Conservation (phyloP, 2,329 filamentous ascomycete genomes). For the Ciborinia camelliae region DNA sequence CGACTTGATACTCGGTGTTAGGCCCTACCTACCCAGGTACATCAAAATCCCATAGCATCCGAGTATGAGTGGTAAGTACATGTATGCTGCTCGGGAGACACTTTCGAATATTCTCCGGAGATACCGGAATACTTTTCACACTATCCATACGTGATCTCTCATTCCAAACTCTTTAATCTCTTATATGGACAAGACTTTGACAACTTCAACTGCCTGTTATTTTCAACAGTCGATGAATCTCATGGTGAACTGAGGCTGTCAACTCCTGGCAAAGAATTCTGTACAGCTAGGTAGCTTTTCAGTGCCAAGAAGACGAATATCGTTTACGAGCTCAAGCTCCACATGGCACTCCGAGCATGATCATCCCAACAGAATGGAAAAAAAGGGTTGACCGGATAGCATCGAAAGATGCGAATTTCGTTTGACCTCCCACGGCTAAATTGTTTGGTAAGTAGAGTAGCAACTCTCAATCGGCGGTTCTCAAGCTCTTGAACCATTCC, state of each 20-base stretch:
- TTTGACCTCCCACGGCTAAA: not conserved
- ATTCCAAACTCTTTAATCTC: not conserved
- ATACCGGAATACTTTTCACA: not conserved
- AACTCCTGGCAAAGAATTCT: not conserved
- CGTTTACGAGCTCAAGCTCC: conserved; percentile 1
- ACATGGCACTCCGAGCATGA: conserved; percentile 7
- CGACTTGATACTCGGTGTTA: not conserved
- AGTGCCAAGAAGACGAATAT: not conserved
- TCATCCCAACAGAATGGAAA: not conserved
- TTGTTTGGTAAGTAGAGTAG: not conserved
- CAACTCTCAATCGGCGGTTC: not conserved
- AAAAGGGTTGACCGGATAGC: not conserved
- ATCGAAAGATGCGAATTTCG: not conserved
- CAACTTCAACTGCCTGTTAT: not conserved
- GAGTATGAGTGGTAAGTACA: not conserved
- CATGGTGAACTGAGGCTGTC: not conserved
- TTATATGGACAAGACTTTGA: not conserved
- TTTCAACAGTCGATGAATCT: not conserved
- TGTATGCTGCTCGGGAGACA: not conserved
- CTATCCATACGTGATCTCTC: not conserved
- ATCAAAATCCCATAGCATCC: not conserved
- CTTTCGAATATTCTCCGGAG: not conserved
- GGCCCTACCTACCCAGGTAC: not conserved
- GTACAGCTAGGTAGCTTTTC: not conserved
- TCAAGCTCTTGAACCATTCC: not conserved